Percentiles rank a stretch among this genome's conserved stretches.
Conservation (phyloP, 2,329 filamentous ascomycete species). For the Cladosporium colombiae region DNA sequence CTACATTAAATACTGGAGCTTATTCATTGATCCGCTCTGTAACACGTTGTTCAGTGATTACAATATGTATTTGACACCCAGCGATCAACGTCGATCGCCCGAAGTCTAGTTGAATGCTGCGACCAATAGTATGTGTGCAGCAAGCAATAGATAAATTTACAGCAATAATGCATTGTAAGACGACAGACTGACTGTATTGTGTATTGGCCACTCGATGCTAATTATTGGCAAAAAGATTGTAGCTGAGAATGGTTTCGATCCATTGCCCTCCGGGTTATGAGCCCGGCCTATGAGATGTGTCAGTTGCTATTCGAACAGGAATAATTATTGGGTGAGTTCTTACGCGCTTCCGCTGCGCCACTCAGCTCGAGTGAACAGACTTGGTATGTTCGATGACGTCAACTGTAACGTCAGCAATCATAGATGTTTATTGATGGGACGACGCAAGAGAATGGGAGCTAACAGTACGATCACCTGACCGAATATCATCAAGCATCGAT, state of each 20-base stretch:
- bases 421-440: background rate
- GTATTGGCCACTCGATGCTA: background rate
- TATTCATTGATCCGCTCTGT: background rate
- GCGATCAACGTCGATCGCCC: background rate
- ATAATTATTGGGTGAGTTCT: background rate
- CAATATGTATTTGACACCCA: background rate
- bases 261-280: conserved; percentile 20
- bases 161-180: background rate
- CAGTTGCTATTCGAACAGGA: background rate
- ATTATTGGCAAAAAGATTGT: background rate
- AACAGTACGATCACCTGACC: background rate
- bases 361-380: conserved; percentile 2
- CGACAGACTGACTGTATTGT: background rate
- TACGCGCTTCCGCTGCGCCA: conserved; percentile 19
- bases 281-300: conserved; percentile 5
- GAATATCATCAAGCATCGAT: background rate
- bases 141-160: background rate
- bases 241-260: conserved; percentile 21
- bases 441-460: background rate
- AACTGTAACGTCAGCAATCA: background rate
- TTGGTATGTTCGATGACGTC: conserved; percentile 1
- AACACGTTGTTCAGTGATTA: background rate
- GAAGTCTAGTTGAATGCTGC: background rate
- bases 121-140: background rate
- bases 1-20: background rate